Conservation (phyloP, 2,329 filamentous ascomycete genomes). For the Ophiocordyceps camponoti-floridani region DNA sequence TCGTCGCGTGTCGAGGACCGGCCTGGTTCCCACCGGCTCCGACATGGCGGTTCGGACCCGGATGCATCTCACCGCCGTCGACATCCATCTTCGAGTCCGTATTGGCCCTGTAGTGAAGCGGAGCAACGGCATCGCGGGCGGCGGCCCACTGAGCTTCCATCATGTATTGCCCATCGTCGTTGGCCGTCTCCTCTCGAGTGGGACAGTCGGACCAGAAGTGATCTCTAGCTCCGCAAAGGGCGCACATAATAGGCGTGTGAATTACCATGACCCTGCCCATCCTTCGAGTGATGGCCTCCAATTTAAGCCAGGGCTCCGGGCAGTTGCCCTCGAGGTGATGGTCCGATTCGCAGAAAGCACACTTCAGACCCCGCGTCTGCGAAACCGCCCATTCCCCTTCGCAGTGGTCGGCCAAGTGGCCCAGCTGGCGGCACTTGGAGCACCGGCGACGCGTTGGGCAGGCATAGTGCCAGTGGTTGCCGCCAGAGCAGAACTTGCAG, state of each 20-base stretch:
- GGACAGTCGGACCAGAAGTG: constrained; percentile 42
- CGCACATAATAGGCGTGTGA: constrained; percentile 35
- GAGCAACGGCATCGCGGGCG: no score
- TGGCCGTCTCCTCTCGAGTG: constrained; percentile 7
- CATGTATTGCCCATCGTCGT: constrained; percentile 30
- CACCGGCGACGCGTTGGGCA: constrained; percentile 35
- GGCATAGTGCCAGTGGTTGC: constrained; percentile 26
- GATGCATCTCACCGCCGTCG: background rate
- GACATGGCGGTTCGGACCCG: no score
- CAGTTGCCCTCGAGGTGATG: constrained; percentile 46
- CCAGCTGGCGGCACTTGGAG: constrained; percentile 41
- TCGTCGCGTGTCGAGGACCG: no score
- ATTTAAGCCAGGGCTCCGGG: constrained; percentile 41
- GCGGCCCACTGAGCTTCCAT: no score
- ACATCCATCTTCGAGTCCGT: background rate
- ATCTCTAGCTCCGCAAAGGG: constrained; percentile 30
- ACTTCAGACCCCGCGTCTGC: constrained; percentile 35
- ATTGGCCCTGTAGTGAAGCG: no score
- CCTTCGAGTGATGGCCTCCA: no score
- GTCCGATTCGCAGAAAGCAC: constrained; percentile 38
- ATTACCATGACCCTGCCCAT: no score
- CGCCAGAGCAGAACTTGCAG: constrained; percentile 29
- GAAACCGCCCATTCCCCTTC: constrained; percentile 35
- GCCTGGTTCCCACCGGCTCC: no score
- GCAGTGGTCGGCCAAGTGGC: constrained; percentile 32